Base-by-base conservation (phyloP, 176 grass and related monocot genomes). In the Eragrostis curvula region DNA sequence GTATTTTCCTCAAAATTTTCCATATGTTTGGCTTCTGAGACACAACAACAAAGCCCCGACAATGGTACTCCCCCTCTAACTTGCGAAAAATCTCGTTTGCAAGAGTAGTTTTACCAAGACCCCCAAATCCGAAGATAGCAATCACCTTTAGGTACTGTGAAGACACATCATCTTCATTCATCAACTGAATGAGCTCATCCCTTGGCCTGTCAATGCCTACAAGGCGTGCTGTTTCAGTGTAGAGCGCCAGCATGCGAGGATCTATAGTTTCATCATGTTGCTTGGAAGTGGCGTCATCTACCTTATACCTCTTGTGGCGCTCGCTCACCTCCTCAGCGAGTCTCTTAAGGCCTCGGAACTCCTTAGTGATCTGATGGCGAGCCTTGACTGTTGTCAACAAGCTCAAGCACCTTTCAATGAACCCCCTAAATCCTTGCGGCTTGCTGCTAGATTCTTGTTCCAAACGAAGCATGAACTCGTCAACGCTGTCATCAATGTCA, bases 71-170 rank as follows among this genome's bases (percentile, higher is more conserved):
- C 39, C 66, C 66, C 66, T 68, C 66, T 11, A 68, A 12, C 66
- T 68, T 68, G 66, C 32, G 40, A 68, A n/a, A 68, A 43, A 68
- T 44, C 66, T 44, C 40, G 10, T 41, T 68, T 68, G 66, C 66
- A 44, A 68, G 66, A 17, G 66, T 68, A 44, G 66, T 68, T 21
- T 68, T 68, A 44, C 66, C 66, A 48, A 45, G 44, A 17, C 68
- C 68, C 49, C 68, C 68, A 49, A 68, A 68, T 41, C 68, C 68
- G 18, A 68, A 9, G 12, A 68, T 68, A n/a, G 40, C 21, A 17
- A 68, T 44, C 39, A 68, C 40, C 66, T 44, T 68, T 13, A 68
- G 66, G 5, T 68, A 40, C 5, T 55, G 52, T 21, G 18, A 17
- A 55, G 52, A 55, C 18, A 55, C 52, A 68, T 44, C 20, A 68